phyloP scores from a whole-genome alignment of 83 land plant genomes.

The Diphasiastrum complanatum region DNA sequence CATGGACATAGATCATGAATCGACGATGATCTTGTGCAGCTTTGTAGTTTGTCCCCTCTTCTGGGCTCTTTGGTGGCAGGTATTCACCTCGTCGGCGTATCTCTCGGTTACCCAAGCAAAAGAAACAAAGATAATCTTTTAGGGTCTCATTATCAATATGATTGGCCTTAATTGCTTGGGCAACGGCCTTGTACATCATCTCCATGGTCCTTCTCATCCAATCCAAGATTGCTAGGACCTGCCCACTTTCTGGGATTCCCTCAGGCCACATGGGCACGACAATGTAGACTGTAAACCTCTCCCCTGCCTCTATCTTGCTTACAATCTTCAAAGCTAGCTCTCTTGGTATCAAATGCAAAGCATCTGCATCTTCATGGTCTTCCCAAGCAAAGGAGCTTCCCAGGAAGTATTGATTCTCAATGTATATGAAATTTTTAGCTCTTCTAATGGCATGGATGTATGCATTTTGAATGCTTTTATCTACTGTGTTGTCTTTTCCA shows the following conservation, averaged over 20 bases:
- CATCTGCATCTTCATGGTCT: slow-evolving; percentile 33
- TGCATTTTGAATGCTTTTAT: slow-evolving; percentile 67
- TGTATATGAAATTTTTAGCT: slow-evolving; percentile 72
- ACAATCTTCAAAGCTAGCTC: slow-evolving; percentile 70
- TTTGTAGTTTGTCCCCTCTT: slow-evolving; percentile 41
- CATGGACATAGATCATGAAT: slow-evolving; percentile 78
- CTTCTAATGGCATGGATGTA: slow-evolving; percentile 77
- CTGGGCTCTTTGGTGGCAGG: slow-evolving; percentile 44
- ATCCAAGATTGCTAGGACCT: slow-evolving; percentile 67
- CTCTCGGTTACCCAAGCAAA: slow-evolving; percentile 72
- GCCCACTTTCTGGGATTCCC: slow-evolving; percentile 58
- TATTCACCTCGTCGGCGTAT: slow-evolving; percentile 44
- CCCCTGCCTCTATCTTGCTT: slow-evolving; percentile 70
- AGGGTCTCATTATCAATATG: slow-evolving; percentile 42
- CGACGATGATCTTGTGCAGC: slow-evolving; percentile 54
- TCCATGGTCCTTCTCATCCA: slow-evolving; percentile 75
- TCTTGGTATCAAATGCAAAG: slow-evolving; percentile 53
- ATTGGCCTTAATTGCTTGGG: slow-evolving; percentile 37
- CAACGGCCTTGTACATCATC: slow-evolving; percentile 70
- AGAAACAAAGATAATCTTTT: slow-evolving; percentile 53
- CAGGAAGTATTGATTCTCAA: slow-evolving; percentile 80
- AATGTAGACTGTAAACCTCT: slow-evolving; percentile 54
- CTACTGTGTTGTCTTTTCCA: slow-evolving; percentile 61
- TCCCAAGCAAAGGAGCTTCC: slow-evolving; percentile 69
- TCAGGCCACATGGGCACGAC: slow-evolving; percentile 92